A percentile compares a stretch with the other conserved stretches of the same genome.
Evolutionary conservation across 139 green algal genomes (phyloP).

Genomic region (Haematococcus sp.): DNA sequence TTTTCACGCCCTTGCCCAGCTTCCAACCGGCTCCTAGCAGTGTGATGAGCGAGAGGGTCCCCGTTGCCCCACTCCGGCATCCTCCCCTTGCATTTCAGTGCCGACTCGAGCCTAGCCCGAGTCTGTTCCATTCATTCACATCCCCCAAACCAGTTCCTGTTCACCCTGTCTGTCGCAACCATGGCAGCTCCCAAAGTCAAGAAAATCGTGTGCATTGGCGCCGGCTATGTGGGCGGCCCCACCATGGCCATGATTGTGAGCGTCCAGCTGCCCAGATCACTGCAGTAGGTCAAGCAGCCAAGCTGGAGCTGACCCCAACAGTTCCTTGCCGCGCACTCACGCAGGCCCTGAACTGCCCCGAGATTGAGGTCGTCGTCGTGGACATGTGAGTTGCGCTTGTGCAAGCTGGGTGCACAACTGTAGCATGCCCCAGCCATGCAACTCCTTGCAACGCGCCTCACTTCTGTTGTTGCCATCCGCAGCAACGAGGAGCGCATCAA

Average conservation of each 20-base stretch:
- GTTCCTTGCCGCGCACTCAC: no score
- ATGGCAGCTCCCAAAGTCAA: slow-evolving; percentile 6
- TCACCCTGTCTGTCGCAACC: neutral
- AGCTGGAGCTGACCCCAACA: no score
- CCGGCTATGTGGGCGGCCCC: slow-evolving; percentile 85
- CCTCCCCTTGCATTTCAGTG: no score
- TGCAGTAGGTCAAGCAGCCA: no score
- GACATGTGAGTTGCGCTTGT: slow-evolving; percentile 46
- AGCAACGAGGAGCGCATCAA: slow-evolving; percentile 49
- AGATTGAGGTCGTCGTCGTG: slow-evolving; percentile 86
- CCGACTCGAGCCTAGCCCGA: no score
- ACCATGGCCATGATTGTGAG: slow-evolving; percentile 90
- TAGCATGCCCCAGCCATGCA: neutral
- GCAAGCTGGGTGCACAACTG: neutral
- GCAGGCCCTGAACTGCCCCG: slow-evolving; percentile 89
- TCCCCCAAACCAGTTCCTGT: no score
- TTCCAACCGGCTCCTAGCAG: no score
- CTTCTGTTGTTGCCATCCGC: slow-evolving; percentile 2
- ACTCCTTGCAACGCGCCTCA: neutral
- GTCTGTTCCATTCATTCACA: no score
- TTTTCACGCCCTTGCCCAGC: no score
- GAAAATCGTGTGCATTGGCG: slow-evolving; percentile 80
- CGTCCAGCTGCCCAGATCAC: no score
- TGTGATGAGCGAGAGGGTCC: no score
- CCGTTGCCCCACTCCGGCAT: no score